Evolutionary conservation across 306 rosid species (phyloP), one percentile per base, ranked within the genome.

Genomic region (Quercus agrifolia): DNA sequence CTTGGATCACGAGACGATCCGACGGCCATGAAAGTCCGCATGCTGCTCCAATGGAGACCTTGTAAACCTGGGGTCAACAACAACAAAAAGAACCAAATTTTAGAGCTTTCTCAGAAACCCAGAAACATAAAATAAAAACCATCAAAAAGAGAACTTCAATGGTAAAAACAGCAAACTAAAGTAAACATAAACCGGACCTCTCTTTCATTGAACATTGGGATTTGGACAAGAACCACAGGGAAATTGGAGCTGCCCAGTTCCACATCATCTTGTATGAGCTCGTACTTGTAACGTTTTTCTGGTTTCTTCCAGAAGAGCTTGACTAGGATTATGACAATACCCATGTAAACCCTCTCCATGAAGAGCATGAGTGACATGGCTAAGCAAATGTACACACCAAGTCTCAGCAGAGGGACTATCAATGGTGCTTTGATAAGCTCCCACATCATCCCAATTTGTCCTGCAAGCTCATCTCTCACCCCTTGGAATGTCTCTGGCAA

Each of bases 41-140:
- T 74, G 99, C 98, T 30, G 99, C 99, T 64, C 99, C 99, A 83
- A 96, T 96, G 25, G 99, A 96, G 81, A 96, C 90, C 87, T 93
- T 96, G 76, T 96, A 96, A 78, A 93, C 98, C 99, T 96, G 82
- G 23, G 2, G 6, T 54, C 77, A 79, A 30, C 74, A 84, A 56
- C 71, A 25, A 59, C 51, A 30, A 76, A 46, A n/a, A 27, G 10
- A 76, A 62, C 58, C 87, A 21, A 35, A 64, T 64, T 62, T 78
- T 7, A 20, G 72, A 28, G 52, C 19, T 76, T 57, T 59, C 44
- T n/a, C 71, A 76, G 21, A 70, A 74, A 74, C 62, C 81, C 77
- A 74, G 25, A 56, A 72, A 68, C 46, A 31, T 25, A 33, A 9
- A 71, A 31, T 25, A 33, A 9, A 71, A 17, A 33, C 14, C 2